Evolutionary conservation across 495 filamentous ascomycete species (phyloP).

Genomic region (Aspergillus cavernicola): DNA sequence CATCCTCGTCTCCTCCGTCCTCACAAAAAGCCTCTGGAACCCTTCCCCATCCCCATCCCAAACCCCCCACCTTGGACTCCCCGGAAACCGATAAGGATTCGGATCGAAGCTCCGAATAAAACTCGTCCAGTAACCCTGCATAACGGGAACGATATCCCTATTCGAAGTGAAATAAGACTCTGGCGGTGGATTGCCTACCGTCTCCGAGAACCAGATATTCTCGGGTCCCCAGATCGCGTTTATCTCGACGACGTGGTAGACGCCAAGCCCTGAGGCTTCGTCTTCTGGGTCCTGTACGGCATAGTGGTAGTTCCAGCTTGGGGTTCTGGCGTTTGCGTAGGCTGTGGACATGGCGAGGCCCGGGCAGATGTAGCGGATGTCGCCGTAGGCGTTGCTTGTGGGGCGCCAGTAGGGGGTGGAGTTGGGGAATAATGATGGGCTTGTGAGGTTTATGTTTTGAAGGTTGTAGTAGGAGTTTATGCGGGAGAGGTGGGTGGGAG

Average conservation of each 20-base stretch:
- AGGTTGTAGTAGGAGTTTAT: slow-evolving; percentile 62
- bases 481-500: slow-evolving; percentile 43
- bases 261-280: slow-evolving; percentile 51
- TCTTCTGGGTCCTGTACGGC: slow-evolving; percentile 54
- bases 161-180: slow-evolving; percentile 53
- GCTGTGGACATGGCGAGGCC: slow-evolving; percentile 52
- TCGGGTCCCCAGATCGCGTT: slow-evolving; percentile 58
- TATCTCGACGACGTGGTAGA: slow-evolving; percentile 59
- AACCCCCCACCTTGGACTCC: slow-evolving; percentile 46
- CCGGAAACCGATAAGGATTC: slow-evolving; percentile 46
- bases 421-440: slow-evolving; percentile 36
- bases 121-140: slow-evolving; percentile 67
- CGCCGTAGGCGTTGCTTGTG: slow-evolving; percentile 61
- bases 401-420: slow-evolving; percentile 55
- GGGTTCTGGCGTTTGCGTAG: slow-evolving; percentile 32
- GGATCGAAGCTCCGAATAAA: slow-evolving; percentile 64
- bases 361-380: slow-evolving; percentile 72
- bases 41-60: slow-evolving; percentile 31
- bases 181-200: slow-evolving; percentile 40
- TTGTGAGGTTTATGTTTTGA: slow-evolving; percentile 28
- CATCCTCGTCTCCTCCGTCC: slow-evolving; percentile 55
- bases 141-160: slow-evolving; percentile 47
- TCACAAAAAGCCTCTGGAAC: slow-evolving; percentile 48
- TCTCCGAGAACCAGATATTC: slow-evolving; percentile 34
- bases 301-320: slow-evolving; percentile 62